Evolutionary conservation across 2,329 filamentous ascomycete genomes (phyloP).

Genomic region (Sporothrix pallida): DNA sequence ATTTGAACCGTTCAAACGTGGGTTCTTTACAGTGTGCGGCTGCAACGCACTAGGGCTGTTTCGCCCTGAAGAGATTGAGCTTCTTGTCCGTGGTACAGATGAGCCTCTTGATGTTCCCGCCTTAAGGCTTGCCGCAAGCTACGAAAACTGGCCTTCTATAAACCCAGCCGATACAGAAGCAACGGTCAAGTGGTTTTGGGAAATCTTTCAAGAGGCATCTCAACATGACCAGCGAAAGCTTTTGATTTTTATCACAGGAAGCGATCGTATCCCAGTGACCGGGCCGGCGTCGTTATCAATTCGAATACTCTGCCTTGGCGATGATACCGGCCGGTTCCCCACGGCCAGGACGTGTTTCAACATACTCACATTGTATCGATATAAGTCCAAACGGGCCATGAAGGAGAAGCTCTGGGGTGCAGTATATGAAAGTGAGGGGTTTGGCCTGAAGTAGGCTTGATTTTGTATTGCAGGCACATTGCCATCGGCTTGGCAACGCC

Average conservation of each 20-base stretch:
- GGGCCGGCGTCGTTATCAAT: conserved; percentile 81
- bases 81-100: conserved; percentile 83
- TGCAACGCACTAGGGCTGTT: conserved; percentile 88
- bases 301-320: conserved; percentile 74
- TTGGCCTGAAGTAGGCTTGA: conserved; percentile 73
- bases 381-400: conserved; percentile 68
- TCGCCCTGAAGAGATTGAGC: conserved; percentile 87
- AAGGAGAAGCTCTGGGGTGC: conserved; percentile 80
- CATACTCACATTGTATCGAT: conserved; percentile 76
- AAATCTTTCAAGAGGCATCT: conserved; percentile 70
- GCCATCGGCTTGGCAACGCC: neutral
- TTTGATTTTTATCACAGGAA: conserved; percentile 86
- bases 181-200: conserved; percentile 87
- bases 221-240: conserved; percentile 76
- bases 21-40: conserved; percentile 90
- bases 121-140: conserved; percentile 76
- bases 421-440: conserved; percentile 88
- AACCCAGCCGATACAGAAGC: conserved; percentile 66
- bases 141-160: conserved; percentile 75
- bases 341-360: conserved; percentile 94
- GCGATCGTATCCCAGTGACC: conserved; percentile 87
- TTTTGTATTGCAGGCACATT: neutral
- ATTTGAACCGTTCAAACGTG: conserved; percentile 91
- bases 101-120: conserved; percentile 80
- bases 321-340: conserved; percentile 76